Evolutionary conservation across 2,329 filamentous ascomycete species (phyloP).

Genomic region (Neonectria hederae): DNA sequence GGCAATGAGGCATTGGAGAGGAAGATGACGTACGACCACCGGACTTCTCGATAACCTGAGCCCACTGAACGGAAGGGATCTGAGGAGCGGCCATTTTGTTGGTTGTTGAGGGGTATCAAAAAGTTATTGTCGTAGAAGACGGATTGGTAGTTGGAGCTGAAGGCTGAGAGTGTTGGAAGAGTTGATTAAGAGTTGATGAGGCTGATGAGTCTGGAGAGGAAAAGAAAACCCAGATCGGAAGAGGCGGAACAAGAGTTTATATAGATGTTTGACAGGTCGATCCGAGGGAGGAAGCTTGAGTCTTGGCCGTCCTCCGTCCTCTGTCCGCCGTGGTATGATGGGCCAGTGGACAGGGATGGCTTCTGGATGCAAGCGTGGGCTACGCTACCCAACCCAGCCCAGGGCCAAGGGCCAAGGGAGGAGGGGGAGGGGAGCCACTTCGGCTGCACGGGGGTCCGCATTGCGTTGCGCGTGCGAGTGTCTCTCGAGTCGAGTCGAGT

Average conservation of each 20-base stretch:
- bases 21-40: conserved; percentile 68
- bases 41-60: conserved; percentile 86
- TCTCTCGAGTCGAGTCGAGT: conserved; percentile 17
- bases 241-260: conserved; percentile 41
- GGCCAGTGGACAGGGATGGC: conserved; percentile 34
- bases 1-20: conserved; percentile 4
- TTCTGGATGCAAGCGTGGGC: conserved; percentile 29
- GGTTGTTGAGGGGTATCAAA: conserved; percentile 34
- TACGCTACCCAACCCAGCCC: conserved; percentile 11
- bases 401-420: conserved; percentile 29
- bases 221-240: conserved; percentile 29
- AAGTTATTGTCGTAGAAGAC: conserved; percentile 35
- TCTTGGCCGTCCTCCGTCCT: conserved; percentile 9
- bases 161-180: conserved; percentile 31
- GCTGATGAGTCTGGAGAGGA: conserved; percentile 42
- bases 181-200: conserved; percentile 38
- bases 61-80: conserved; percentile 88
- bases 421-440: conserved; percentile 35
- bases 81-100: conserved; percentile 48
- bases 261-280: conserved; percentile 38
- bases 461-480: conserved; percentile 21
- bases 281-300: conserved; percentile 26
- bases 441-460: conserved; percentile 44
- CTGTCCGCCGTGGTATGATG: conserved; percentile 35
- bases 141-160: conserved; percentile 22